Percentiles rank a stretch among this genome's conserved stretches.
These are phyloP conservation scores for Calonectria hongkongensis DNA, from an alignment of 2,329 filamentous ascomycete genomes.

Conservation along the genomic window DNA sequence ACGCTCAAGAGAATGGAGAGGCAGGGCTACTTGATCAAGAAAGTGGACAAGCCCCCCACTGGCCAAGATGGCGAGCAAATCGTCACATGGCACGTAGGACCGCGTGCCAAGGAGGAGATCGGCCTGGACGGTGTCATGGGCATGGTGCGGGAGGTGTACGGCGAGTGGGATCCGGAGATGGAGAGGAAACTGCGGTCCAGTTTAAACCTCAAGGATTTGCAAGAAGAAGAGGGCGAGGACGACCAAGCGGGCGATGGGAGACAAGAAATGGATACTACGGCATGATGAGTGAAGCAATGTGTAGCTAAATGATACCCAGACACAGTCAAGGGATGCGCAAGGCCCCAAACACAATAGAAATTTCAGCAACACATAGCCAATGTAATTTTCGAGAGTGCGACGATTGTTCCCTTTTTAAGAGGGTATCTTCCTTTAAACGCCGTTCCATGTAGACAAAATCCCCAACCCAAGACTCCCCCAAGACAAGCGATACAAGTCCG, in stretches of 20 bases:
- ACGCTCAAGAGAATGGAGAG: conserved; percentile 84
- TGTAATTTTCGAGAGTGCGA: neutral
- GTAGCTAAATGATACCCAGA: conserved; percentile 49
- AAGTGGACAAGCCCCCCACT: conserved; percentile 76
- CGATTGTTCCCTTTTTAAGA: conserved; percentile 29
- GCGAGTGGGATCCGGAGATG: conserved; percentile 71
- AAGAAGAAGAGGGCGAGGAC: conserved; percentile 51
- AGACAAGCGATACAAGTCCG: conserved; percentile 9
- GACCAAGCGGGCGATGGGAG: conserved; percentile 40
- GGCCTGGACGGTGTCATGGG: conserved; percentile 84
- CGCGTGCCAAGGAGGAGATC: conserved; percentile 89
- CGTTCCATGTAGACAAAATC: conserved; percentile 34
- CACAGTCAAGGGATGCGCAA: conserved; percentile 19
- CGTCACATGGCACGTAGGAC: conserved; percentile 89
- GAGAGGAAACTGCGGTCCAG: conserved; percentile 77
- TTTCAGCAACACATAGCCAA: neutral
- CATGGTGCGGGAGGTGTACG: conserved; percentile 79
- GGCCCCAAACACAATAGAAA: neutral
- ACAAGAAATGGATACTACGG: conserved; percentile 39
- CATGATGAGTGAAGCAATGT: conserved; percentile 22
- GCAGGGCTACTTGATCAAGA: conserved; percentile 88
- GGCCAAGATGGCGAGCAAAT: conserved; percentile 81
- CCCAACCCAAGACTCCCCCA: conserved; percentile 33
- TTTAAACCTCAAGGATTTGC: conserved; percentile 69
- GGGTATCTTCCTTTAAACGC: conserved; percentile 55